A percentile compares a stretch with the other conserved stretches of the same genome.
These are phyloP conservation scores for Nicotiana undulata DNA, from an alignment of 257 asterid genomes.

Conservation along the genomic window DNA sequence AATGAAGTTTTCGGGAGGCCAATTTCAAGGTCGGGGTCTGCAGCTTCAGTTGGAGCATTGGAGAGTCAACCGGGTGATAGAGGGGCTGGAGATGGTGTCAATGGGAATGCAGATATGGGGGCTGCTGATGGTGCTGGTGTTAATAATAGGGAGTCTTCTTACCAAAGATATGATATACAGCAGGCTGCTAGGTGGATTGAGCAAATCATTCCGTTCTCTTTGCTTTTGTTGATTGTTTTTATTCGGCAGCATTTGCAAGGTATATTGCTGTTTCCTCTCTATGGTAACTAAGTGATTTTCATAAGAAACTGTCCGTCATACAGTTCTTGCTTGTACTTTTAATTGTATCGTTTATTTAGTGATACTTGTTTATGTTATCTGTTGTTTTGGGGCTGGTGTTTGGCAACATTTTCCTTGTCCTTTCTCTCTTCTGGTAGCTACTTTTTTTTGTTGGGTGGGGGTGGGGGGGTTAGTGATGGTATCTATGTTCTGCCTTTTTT, in stretches of 20 bases:
- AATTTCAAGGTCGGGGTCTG: slow-evolving; percentile 45
- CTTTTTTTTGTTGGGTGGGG: neutral
- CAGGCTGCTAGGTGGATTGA: slow-evolving; percentile 90
- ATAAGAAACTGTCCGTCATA: neutral
- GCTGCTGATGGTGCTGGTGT: slow-evolving; percentile 40
- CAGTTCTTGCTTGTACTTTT: neutral
- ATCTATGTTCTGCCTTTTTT: neutral
- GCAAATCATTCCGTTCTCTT: slow-evolving; percentile 72
- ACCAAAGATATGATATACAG: slow-evolving; percentile 86
- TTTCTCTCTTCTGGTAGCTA: neutral
- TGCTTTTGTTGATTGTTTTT: slow-evolving; percentile 75
- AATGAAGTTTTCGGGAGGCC: slow-evolving; percentile 32
- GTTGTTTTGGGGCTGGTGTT: no score
- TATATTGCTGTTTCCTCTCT: slow-evolving; percentile 16
- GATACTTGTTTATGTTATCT: neutral
- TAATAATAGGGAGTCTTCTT: slow-evolving; percentile 64
- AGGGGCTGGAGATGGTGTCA: slow-evolving; percentile 39
- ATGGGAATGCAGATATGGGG: slow-evolving; percentile 29
- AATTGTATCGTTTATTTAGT: neutral
- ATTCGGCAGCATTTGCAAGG: slow-evolving; percentile 87
- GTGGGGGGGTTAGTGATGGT: neutral
- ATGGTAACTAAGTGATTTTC: neutral
- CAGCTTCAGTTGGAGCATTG: slow-evolving; percentile 41
- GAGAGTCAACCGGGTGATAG: slow-evolving; percentile 46
- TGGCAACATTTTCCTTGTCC: no score